Base-by-base conservation (phyloP, 495 filamentous ascomycete species). In the Sporormia fimetaria region DNA sequence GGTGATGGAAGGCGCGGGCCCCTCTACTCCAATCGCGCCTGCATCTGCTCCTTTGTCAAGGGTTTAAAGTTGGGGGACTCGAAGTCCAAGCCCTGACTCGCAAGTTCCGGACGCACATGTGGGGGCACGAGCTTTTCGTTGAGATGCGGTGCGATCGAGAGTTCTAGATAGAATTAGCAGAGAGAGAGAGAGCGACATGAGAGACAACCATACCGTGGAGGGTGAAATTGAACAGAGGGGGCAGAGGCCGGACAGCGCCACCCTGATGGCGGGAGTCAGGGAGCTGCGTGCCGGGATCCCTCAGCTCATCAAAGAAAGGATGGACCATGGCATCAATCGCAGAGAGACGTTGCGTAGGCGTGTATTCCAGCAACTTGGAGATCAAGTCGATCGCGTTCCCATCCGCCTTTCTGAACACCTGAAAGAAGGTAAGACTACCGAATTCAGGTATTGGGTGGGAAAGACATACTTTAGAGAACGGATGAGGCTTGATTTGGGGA, bases 401-500 rank as follows among this genome's bases (percentile, higher is more conserved):
- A 37, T 90, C 82, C 17, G 90, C 90, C 72, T 85, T 90, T 41
- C 92, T 79, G 75, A 98, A 96, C 15, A 98, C 90, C 80, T 84
- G 51, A 3, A 17, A 35, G 31, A 38, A 30, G 18, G 34, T 32
- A 21, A 47, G 44, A 27, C 31, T 27, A 33, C 22, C 36, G 35
- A 22, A 6, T 24, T 7, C 12, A 6, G 34, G 15, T 33, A 21
- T 23, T n/a, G 21, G 14, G 28, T 10, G 29, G 16, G 29, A 27
- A 34, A n/a, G 2, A 20, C 12, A 17, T 63, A 83, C 80, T 74
- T 96, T 98, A 59, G 82, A 87, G 71, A 98, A 98, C 8, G 90
- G 90, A 57, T 98, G 90, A 26, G 90, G 90, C 68, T 99, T 99
- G 71, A 99, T 99, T 59, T 99, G 90, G 28, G 90, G 92, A 59